A percentile compares a stretch with the other conserved stretches of the same genome.
phyloP scores from a whole-genome alignment of 306 rosid species.

The Medicago arabica region DNA sequence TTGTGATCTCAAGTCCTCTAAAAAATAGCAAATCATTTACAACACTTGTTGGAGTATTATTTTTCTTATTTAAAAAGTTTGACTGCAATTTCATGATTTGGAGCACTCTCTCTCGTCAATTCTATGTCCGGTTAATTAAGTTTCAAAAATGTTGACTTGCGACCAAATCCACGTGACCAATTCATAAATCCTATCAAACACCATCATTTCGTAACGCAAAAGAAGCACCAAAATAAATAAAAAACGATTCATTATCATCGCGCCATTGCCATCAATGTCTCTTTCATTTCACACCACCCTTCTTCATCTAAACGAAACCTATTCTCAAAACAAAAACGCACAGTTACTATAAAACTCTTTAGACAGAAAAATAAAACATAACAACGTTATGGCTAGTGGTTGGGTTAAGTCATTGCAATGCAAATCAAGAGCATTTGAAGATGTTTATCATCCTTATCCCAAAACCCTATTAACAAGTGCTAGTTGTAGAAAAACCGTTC shows the following conservation, averaged over 20 bases:
- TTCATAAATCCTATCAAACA: slow-evolving; percentile 15
- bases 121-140: neutral
- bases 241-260: slow-evolving; percentile 57
- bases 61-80: too few species aligned
- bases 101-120: too few species aligned
- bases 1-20: too few species aligned
- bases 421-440: slow-evolving; percentile 88
- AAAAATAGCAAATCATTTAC: too few species aligned
- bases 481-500: slow-evolving; percentile 67
- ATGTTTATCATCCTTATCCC: slow-evolving; percentile 69
- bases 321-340: neutral
- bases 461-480: slow-evolving; percentile 52
- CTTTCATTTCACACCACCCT: neutral
- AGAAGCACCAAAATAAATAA: neutral
- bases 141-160: neutral
- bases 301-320: neutral
- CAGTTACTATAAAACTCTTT: neutral
- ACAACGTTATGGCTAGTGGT: slow-evolving; percentile 65
- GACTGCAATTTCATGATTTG: too few species aligned
- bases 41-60: too few species aligned
- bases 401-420: slow-evolving; percentile 90
- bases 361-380: neutral
- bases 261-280: slow-evolving; percentile 45
- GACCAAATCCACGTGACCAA: slow-evolving; percentile 52
- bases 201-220: slow-evolving; percentile 47